Conservation (phyloP, 2,329 filamentous ascomycete species). For the Davidsoniella eucalypti region DNA sequence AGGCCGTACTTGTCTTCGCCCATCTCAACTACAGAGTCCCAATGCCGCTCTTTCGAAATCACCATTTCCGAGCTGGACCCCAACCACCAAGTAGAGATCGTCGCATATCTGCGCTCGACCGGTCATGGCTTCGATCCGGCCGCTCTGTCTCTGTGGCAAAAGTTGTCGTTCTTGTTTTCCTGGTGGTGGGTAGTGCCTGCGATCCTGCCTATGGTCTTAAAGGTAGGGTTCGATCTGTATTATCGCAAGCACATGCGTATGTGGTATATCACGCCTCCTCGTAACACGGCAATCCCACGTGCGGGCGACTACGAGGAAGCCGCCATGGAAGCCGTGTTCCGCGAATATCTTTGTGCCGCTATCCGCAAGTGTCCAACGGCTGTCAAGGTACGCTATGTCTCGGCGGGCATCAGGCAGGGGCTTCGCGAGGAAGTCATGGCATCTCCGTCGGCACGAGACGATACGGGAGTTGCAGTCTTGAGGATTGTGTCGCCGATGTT, state of each 20-base stretch:
- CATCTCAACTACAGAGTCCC: neutral
- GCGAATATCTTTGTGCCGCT: too few relatives aligned
- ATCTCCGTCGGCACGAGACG: neutral
- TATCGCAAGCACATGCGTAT: neutral
- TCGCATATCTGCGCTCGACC: neutral
- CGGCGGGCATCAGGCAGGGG: too few relatives aligned
- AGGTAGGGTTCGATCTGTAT: neutral
- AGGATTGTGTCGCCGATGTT: constrained; percentile 32
- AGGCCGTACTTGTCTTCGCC: too few relatives aligned
- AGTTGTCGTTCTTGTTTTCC: constrained; percentile 28
- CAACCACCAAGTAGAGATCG: neutral
- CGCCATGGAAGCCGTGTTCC: too few relatives aligned
- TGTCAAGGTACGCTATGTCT: too few relatives aligned
- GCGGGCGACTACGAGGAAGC: neutral
- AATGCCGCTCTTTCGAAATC: neutral
- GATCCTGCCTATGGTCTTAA: constrained; percentile 33
- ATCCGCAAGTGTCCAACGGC: too few relatives aligned
- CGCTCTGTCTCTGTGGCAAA: constrained; percentile 43
- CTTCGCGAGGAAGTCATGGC: too few relatives aligned
- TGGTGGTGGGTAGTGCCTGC: constrained; percentile 56
- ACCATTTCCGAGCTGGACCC: neutral
- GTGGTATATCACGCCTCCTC: neutral
- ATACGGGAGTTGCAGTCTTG: too few relatives aligned
- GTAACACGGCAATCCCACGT: neutral
- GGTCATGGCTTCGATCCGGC: constrained; percentile 19